phyloP scores from a whole-genome alignment of 371 early-diverging fungal genomes.

The Umbelopsis sp. region DNA sequence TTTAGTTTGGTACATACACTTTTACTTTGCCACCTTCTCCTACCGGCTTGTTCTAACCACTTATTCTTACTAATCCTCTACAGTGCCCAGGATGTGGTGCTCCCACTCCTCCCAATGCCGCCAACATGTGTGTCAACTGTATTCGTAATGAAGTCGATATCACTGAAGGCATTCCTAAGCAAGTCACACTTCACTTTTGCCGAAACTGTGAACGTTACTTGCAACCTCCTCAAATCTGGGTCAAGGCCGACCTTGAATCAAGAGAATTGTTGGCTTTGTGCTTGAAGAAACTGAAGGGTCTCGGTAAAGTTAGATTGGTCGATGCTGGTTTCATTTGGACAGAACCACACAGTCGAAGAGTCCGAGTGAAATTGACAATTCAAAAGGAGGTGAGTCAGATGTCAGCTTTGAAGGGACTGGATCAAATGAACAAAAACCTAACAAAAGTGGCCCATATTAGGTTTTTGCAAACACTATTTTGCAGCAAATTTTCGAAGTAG shows the following conservation, averaged over 20 bases:
- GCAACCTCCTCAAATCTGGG: conserved; percentile 96
- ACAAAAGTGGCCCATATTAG: conserved; percentile 30
- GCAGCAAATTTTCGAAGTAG: conserved; percentile 97
- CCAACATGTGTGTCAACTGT: conserved; percentile 99
- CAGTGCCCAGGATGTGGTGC: conserved; percentile 98
- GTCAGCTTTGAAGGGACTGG: too few species aligned
- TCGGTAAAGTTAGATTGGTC: conserved; percentile 91
- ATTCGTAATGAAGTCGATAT: conserved; percentile 95
- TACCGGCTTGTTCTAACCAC: background rate
- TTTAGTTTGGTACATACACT: conserved; percentile 38
- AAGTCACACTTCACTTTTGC: conserved; percentile 93
- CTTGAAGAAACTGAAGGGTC: conserved; percentile 91
- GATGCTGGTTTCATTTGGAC: conserved; percentile 99
- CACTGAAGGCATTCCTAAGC: conserved; percentile 98
- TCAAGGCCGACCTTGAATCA: conserved; percentile 87
- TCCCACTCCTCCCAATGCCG: conserved; percentile 94
- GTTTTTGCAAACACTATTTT: conserved; percentile 93
- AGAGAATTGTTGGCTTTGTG: conserved; percentile 95
- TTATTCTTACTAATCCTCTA: background rate
- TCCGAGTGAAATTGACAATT: conserved; percentile 97
- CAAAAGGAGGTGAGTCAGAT: conserved; percentile 84
- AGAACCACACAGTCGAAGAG: conserved; percentile 93
- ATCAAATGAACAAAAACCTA: too few species aligned
- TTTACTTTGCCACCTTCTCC: background rate
- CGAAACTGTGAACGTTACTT: conserved; percentile 97